phyloP scores from a whole-genome alignment of 805 yeast species.

The Ogataea sp. region DNA sequence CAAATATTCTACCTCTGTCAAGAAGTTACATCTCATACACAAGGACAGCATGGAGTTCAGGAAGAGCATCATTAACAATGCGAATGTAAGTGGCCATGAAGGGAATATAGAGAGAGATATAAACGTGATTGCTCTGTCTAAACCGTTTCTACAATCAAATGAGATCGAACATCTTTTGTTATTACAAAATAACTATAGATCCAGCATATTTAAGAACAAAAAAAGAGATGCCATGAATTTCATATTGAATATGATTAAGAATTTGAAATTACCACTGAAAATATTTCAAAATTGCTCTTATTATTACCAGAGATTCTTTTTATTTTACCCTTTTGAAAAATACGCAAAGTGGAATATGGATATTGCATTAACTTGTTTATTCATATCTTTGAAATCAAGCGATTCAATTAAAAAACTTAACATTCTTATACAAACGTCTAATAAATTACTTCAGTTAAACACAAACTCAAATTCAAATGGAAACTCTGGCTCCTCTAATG shows the following conservation, averaged over 20 bases:
- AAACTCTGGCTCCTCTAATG: too few species aligned
- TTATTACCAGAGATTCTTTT: slow-evolving; percentile 61
- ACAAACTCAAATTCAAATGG: too few species aligned
- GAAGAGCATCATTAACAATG: too few species aligned
- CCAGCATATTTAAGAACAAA: slow-evolving; percentile 16
- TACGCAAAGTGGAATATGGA: slow-evolving; percentile 38
- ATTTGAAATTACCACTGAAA: slow-evolving; percentile 58
- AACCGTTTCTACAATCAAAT: slow-evolving; percentile 22
- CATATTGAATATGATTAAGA: slow-evolving; percentile 39
- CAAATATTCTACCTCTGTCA: too few species aligned
- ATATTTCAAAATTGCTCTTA: slow-evolving; percentile 65
- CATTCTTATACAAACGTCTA: slow-evolving; percentile 48
- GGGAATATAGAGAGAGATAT: too few species aligned
- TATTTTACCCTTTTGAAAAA: slow-evolving; percentile 55
- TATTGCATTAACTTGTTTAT: slow-evolving; percentile 60
- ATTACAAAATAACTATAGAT: slow-evolving; percentile 12
- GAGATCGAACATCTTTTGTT: slow-evolving; percentile 19
- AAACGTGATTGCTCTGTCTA: slow-evolving; percentile 13
- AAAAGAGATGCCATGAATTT: slow-evolving; percentile 36
- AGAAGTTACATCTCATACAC: too few species aligned
- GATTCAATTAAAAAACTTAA: slow-evolving; percentile 74
- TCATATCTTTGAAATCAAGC: slow-evolving; percentile 70
- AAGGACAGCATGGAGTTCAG: too few species aligned
- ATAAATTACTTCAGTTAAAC: slow-evolving; percentile 19
- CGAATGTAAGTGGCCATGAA: too few species aligned